These are phyloP conservation scores for Planoprotostelium fungivorum DNA, from an alignment of 78 protist species.

Conservation along the genomic window DNA sequence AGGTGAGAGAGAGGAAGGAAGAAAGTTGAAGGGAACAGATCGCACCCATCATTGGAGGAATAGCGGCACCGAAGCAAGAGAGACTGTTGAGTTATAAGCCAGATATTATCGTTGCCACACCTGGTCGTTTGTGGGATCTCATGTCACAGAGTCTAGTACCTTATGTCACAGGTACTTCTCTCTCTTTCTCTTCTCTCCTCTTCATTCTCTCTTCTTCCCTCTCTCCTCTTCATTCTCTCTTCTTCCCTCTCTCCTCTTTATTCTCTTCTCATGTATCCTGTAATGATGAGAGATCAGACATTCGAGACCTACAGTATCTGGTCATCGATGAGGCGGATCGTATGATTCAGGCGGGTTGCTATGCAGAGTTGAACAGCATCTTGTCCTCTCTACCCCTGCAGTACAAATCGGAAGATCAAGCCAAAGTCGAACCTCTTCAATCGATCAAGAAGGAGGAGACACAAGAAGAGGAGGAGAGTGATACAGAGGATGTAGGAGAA, in stretches of 20 bases:
- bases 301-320: slow-evolving; percentile 31
- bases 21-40: too few species aligned
- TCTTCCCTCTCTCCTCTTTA: background rate
- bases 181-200: background rate
- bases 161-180: background rate
- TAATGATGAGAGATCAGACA: slow-evolving; percentile 19
- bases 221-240: background rate
- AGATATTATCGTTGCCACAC: slow-evolving; percentile 79
- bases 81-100: slow-evolving; percentile 56
- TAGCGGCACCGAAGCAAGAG: slow-evolving; percentile 64
- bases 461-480: background rate
- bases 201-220: background rate
- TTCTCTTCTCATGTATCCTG: slow-evolving; percentile 2
- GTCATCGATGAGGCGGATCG: slow-evolving; percentile 85
- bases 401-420: slow-evolving; percentile 5
- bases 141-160: slow-evolving; percentile 7
- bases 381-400: slow-evolving; percentile 24
- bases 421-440: background rate
- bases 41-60: slow-evolving; percentile 73
- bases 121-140: slow-evolving; percentile 81
- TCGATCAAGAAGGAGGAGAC: background rate
- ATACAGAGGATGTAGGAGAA: background rate
- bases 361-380: slow-evolving; percentile 59
- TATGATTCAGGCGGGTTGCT: slow-evolving; percentile 73
- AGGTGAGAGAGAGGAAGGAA: too few species aligned